Evolutionary conservation across 441 rosid genomes (phyloP), one percentile per base, ranked within the genome.

Genomic region (Macaranga tanarius): DNA sequence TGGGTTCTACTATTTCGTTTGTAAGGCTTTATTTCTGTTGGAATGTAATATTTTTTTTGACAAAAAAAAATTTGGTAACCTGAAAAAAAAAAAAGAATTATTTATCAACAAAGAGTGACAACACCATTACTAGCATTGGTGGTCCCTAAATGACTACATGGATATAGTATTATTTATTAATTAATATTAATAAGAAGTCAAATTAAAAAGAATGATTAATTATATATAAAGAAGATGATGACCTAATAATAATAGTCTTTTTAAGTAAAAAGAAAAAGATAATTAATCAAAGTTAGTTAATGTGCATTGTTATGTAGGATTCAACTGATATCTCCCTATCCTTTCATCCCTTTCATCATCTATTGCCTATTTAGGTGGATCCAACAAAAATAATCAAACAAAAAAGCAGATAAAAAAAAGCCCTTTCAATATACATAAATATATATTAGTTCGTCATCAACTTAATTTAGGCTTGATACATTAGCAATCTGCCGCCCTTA

Each of bases 231-330:
- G 17, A 47, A 9, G 54, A 22, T 38, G 52, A 47, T 17, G 44
- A 62, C 34, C 47, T 59, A 15, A 17, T 23, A 4, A 31, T 52
- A 20, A 54, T 26, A 48, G 6, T n/a, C 13, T 40, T 62, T 38
- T 12, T 15, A 20, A n/a, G 62, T 31, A 2, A 31, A 31, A 31
- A 31, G 5, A 31, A 4, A 31, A 2, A 31, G 4, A 10, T 38
- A n/a, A 42, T 42, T 42, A 25, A 65, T 44, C 10, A 42, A 69
- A 23, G 51, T 56, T 16, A 25, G 48, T 63, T 69, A 62, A 28
- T 44, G 13, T 79, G 87, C 62, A 70, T 67, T 80, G 34, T 73
- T 62, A 73, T 34, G 83, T 73, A 79, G 81, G 84, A 86, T 74
- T 79, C 86, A 82, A 83, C 83, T 57, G 44, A 71, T 23, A 5